Conservation (phyloP, 331 rosid genomes). For the Arachis monticola region DNA sequence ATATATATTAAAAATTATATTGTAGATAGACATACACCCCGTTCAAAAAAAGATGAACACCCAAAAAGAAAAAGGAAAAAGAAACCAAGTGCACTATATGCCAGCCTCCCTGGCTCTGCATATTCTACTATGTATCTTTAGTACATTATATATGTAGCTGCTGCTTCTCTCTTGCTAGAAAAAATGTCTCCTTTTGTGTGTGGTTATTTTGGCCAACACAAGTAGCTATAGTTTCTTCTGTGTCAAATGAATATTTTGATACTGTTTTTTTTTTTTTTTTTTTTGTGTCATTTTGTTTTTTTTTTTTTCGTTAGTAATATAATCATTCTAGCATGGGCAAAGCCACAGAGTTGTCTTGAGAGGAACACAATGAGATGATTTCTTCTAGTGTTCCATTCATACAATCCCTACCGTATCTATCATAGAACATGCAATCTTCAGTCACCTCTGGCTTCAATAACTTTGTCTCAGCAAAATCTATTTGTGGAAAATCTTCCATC, state of each 20-base stretch:
- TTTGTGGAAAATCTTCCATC: slow-evolving; percentile 82
- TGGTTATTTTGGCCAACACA: slow-evolving; percentile 62
- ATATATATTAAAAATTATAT: slow-evolving; percentile 34
- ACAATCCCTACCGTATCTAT: slow-evolving; percentile 56
- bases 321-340: slow-evolving; percentile 55
- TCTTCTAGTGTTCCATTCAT: slow-evolving; percentile 87
- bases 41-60: slow-evolving; percentile 27
- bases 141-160: slow-evolving; percentile 45
- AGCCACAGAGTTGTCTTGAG: slow-evolving; percentile 59
- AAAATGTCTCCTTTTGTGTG: slow-evolving; percentile 38
- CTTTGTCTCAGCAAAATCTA: slow-evolving; percentile 60
- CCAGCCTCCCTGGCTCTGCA: slow-evolving; percentile 53
- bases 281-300: not conserved
- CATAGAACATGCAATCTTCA: slow-evolving; percentile 61
- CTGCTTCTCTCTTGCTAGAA: slow-evolving; percentile 39
- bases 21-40: slow-evolving; percentile 33
- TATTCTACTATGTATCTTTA: slow-evolving; percentile 42
- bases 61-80: not conserved
- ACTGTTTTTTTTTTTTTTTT: slow-evolving; percentile 29
- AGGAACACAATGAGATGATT: slow-evolving; percentile 71
- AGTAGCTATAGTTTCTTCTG: slow-evolving; percentile 31
- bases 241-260: slow-evolving; percentile 56
- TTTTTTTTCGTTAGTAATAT: slow-evolving; percentile 35
- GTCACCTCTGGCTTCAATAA: slow-evolving; percentile 56
- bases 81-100: slow-evolving; percentile 7